Conservation (phyloP, 2,329 filamentous ascomycete genomes). For the Aspergillus hortae region DNA sequence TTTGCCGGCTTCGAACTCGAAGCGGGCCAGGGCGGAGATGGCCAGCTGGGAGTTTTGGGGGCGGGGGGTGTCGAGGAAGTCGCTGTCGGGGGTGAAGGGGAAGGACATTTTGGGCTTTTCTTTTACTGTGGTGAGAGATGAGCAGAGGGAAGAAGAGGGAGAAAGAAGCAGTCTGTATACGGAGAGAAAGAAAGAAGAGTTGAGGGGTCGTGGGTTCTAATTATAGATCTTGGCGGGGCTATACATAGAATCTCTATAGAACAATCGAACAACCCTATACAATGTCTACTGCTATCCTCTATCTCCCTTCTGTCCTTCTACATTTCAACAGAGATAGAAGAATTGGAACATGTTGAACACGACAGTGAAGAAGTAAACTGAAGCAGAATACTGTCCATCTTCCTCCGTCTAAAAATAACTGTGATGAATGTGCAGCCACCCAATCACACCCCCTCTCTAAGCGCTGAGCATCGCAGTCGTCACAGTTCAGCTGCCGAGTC, state of each 20-base stretch:
- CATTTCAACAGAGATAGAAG: too few species aligned
- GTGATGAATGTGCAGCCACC: too few species aligned
- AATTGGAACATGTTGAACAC: too few species aligned
- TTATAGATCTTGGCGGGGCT: slow-evolving; percentile 6
- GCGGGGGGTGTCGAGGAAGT: slow-evolving; percentile 32
- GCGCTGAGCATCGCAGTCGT: too few species aligned
- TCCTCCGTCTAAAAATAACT: too few species aligned
- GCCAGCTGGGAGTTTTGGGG: slow-evolving; percentile 28
- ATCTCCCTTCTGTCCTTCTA: too few species aligned
- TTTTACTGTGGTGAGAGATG: slow-evolving; percentile 7
- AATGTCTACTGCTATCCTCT: not conserved
- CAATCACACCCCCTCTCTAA: too few species aligned
- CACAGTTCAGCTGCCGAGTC: too few species aligned
- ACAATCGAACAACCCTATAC: not conserved
- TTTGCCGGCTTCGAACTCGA: slow-evolving; percentile 76
- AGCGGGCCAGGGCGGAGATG: slow-evolving; percentile 68
- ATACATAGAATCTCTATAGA: not conserved
- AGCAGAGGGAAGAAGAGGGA: not conserved
- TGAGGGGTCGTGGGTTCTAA: slow-evolving; percentile 7
- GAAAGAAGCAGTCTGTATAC: not conserved
- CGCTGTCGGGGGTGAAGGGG: slow-evolving; percentile 29
- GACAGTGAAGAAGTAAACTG: too few species aligned
- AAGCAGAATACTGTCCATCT: too few species aligned
- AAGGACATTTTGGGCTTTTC: slow-evolving; percentile 13
- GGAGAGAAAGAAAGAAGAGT: slow-evolving; percentile 1